These are phyloP conservation scores for Hexamita inflata DNA, from an alignment of 208 protist genomes.

Conservation along the genomic window DNA sequence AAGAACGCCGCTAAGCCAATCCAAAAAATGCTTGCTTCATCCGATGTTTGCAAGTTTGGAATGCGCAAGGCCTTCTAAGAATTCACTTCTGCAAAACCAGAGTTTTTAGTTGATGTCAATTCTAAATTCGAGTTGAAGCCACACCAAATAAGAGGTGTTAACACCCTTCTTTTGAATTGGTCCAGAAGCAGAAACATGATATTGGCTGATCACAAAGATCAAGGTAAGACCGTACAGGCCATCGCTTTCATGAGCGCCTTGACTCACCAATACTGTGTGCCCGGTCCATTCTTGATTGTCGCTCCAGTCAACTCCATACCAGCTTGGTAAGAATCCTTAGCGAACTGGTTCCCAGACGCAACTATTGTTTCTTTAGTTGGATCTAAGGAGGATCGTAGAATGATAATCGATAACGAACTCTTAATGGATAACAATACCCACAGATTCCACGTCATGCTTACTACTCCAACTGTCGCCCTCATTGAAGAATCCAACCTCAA, in stretches of 20 bases:
- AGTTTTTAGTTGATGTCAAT: background rate
- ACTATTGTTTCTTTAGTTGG: conserved; percentile 27
- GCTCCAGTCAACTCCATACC: conserved; percentile 35
- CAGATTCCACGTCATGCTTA: conserved; percentile 46
- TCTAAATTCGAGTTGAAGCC: background rate
- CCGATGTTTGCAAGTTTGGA: too few species aligned
- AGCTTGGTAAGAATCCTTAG: conserved; percentile 40
- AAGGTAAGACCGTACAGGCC: conserved; percentile 44
- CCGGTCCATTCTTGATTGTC: conserved; percentile 42
- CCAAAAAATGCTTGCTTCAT: background rate
- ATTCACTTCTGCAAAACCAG: background rate
- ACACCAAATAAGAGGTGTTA: conserved; percentile 38
- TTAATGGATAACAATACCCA: background rate
- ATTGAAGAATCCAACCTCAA: conserved; percentile 19
- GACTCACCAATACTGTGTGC: background rate
- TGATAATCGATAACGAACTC: conserved; percentile 22
- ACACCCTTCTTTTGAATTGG: conserved; percentile 10
- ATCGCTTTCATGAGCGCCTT: conserved; percentile 33
- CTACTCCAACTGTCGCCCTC: conserved; percentile 42
- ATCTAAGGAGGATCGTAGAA: conserved; percentile 23
- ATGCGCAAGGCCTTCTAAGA: too few species aligned
- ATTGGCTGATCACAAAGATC: conserved; percentile 40
- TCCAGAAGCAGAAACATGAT: conserved; percentile 5
- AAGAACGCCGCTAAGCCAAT: background rate
- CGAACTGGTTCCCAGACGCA: conserved; percentile 24